Evolutionary conservation across 2,329 filamentous ascomycete species (phyloP).

Genomic region (Fusarium drepaniforme): DNA sequence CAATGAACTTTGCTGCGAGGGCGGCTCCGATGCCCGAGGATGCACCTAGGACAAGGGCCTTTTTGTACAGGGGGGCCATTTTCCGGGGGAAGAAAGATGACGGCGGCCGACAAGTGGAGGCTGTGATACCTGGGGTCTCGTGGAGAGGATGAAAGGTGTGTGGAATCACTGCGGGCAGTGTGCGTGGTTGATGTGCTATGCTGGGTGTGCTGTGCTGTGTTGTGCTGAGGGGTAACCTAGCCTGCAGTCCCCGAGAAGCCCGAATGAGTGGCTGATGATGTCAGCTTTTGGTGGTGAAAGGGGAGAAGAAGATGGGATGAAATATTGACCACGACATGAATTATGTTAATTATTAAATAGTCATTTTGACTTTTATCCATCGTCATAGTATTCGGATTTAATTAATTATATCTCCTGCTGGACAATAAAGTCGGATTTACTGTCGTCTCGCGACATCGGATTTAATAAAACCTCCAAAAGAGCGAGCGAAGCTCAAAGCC

Average conservation of each 20-base stretch:
- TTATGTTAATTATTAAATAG: background rate
- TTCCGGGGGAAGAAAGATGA: background rate
- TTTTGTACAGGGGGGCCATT: slow-evolving; percentile 44
- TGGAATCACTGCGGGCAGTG: background rate
- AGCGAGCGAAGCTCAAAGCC: background rate
- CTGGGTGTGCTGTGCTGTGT: background rate
- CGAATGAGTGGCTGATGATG: slow-evolving; percentile 7
- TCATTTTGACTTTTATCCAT: background rate
- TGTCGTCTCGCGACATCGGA: background rate
- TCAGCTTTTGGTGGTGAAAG: background rate
- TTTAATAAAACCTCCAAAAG: background rate
- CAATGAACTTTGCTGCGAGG: slow-evolving; percentile 55
- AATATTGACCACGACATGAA: background rate
- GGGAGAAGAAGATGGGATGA: background rate
- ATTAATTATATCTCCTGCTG: background rate
- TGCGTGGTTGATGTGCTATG: background rate
- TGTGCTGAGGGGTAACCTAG: slow-evolving; percentile 3
- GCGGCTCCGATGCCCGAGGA: slow-evolving; percentile 46
- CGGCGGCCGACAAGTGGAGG: slow-evolving; percentile 11
- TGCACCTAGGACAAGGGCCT: slow-evolving; percentile 57
- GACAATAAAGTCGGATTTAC: background rate
- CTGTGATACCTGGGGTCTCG: background rate
- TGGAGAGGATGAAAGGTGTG: background rate
- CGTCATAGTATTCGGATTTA: background rate
- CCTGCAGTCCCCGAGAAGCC: background rate